A percentile compares a stretch with the other conserved stretches of the same genome.
Conservation (phyloP, 2,329 filamentous ascomycete species). For the Xylaria hypoxylon region DNA sequence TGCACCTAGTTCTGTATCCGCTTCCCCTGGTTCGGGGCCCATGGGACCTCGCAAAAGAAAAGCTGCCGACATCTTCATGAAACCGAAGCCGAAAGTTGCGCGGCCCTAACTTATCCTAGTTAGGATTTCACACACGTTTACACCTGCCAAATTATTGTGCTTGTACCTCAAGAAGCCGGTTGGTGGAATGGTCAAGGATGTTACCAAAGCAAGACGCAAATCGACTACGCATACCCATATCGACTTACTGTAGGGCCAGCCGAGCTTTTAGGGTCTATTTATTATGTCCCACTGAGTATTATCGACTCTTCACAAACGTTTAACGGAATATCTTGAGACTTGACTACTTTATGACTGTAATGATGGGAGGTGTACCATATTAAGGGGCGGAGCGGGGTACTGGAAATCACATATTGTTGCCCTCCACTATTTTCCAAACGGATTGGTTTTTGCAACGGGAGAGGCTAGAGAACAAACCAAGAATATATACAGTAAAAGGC, state of each 20-base stretch:
- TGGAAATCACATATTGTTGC: not conserved
- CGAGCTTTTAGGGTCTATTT: not conserved
- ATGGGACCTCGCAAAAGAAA: constrained; percentile 56
- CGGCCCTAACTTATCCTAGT: constrained; percentile 11
- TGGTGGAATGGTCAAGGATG: not conserved
- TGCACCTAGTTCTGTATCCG: constrained; percentile 17
- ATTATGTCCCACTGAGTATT: too few species aligned
- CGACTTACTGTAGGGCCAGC: too few species aligned
- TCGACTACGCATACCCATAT: not conserved
- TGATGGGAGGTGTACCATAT: not conserved
- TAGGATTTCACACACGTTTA: not conserved
- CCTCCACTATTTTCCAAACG: not conserved
- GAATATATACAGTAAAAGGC: not conserved
- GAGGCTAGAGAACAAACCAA: not conserved
- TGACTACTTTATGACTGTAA: not conserved
- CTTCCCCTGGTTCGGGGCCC: constrained; percentile 25
- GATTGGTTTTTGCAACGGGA: not conserved
- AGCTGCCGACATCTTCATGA: constrained; percentile 63
- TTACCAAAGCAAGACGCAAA: not conserved
- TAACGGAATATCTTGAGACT: not conserved
- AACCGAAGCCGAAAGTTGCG: constrained; percentile 55
- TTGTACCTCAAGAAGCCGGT: not conserved
- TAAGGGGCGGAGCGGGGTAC: not conserved
- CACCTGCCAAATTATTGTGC: not conserved
- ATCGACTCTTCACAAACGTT: not conserved